phyloP scores from a whole-genome alignment of 345 rosid genomes.

The Sisymbrium altissimum region DNA sequence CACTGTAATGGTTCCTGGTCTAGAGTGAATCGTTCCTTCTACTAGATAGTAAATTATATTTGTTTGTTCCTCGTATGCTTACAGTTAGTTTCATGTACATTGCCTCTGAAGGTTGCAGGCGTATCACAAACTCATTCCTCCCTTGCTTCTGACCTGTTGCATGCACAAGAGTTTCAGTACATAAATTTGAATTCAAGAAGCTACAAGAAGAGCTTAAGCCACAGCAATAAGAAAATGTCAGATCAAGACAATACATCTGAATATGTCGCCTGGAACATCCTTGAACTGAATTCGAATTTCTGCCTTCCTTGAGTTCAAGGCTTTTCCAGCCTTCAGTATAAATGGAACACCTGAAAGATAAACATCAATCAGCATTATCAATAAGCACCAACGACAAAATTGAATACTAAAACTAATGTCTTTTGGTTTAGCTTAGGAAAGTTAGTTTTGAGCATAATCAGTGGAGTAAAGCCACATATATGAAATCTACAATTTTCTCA shows the following conservation, averaged over 20 bases:
- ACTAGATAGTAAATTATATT: neutral
- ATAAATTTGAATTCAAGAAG: neutral
- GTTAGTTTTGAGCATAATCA: neutral
- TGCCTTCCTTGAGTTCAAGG: conserved; percentile 91
- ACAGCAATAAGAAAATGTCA: neutral
- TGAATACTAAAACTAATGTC: too few relatives aligned
- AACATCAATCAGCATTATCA: neutral
- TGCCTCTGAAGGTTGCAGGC: conserved; percentile 95
- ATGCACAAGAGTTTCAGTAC: neutral
- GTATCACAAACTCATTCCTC: conserved; percentile 94
- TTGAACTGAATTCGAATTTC: conserved; percentile 97
- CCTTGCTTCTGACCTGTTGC: conserved; percentile 85
- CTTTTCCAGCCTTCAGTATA: conserved; percentile 95
- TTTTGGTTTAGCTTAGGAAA: neutral
- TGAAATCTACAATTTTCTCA: neutral
- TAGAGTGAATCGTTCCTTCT: neutral
- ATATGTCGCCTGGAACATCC: conserved; percentile 98
- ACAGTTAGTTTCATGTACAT: conserved; percentile 97
- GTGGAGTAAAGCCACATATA: neutral
- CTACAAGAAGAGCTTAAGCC: neutral
- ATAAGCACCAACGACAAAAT: neutral
- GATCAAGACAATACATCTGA: conserved; percentile 51
- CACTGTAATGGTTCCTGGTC: neutral
- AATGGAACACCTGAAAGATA: conserved; percentile 83
- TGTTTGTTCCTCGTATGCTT: conserved; percentile 26